Base-by-base conservation (phyloP, 345 rosid species). In the Reutealis trisperma region DNA sequence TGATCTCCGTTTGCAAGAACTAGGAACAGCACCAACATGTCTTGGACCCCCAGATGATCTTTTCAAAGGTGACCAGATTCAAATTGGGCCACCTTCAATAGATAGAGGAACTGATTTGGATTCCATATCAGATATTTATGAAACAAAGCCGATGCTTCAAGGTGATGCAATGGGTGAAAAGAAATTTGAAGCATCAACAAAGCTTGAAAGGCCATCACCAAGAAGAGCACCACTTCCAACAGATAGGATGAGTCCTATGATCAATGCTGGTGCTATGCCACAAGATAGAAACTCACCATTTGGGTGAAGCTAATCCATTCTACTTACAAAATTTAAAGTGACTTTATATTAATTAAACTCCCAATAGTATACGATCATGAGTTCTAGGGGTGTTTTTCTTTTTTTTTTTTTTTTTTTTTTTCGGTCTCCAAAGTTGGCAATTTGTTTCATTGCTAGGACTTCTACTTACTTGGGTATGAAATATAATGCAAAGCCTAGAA, bases 71-170 rank as follows among this genome's bases (percentile, higher is more conserved):
- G 83, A 78, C 51, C 80, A 86, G 70, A 86, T 91, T 80, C 92
- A 85, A 69, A 84, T 90, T 72, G 87, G 41, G 41, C 41, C 41
- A 37, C 84, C 88, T 6, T 84, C 89, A 37, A 84, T 89, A 70
- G 93, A 90, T 60, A 76, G 83, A 6, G 78, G 68, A 6, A 54
- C 81, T 12, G 87, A 84, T 75, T 81, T 88, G 80, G 96, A 91
- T 78, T 83, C 94, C 49, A 82, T 89, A n/a, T 86, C 98, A 0
- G 93, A 91, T 21, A 88, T 93, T 21, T 92, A 93, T 30, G 97
- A 93, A 32, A 78, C 75, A 3, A 94, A 92, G 83, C 90, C 92
- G 0, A 84, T 85, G 49, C 86, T 88, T 45, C 87, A 88, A 2
- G 86, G 92, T 49, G 93, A 89, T 77, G 82, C 83, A 52, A 80